Conservation (phyloP, 306 rosid genomes). For the Cicer cuneatum region DNA sequence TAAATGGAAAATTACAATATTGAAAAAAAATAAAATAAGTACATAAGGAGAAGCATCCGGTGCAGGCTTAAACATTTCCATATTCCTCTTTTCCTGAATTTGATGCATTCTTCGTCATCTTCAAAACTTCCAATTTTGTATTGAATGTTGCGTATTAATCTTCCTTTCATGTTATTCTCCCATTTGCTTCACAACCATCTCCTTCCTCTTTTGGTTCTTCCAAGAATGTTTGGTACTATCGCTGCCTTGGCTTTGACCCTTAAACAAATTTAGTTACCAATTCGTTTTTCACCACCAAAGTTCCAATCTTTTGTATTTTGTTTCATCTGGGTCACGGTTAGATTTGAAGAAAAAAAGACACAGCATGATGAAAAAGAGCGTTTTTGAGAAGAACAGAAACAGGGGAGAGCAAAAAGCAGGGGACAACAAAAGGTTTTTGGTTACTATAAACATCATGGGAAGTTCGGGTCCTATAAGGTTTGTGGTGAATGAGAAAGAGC, state of each 20-base stretch:
- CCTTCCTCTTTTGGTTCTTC: conserved; percentile 44
- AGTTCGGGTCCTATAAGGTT: conserved; percentile 91
- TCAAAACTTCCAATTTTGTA: conserved; percentile 10
- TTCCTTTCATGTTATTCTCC: conserved; percentile 49
- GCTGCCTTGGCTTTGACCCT: conserved; percentile 52
- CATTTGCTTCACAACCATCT: conserved; percentile 18
- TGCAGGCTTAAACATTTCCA: neutral
- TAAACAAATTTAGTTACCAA: neutral
- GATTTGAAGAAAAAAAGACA: neutral
- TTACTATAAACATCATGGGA: conserved; percentile 73
- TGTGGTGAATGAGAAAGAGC: conserved; percentile 70
- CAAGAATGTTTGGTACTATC: conserved; percentile 47
- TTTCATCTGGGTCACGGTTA: conserved; percentile 37
- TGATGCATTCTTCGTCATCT: conserved; percentile 19
- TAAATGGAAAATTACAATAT: too few species aligned
- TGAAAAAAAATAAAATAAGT: neutral
- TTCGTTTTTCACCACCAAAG: conserved; percentile 5
- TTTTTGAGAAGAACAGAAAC: conserved; percentile 46
- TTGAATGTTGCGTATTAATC: conserved; percentile 41
- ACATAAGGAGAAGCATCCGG: conserved; percentile 20
- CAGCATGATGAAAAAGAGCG: conserved; percentile 37
- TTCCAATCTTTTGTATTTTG: neutral
- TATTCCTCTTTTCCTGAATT: neutral
- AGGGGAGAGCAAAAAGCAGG: conserved; percentile 9
- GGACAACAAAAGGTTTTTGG: conserved; percentile 55